Evolutionary conservation across 2,329 filamentous ascomycete genomes (phyloP), one percentile per base, ranked within the genome.

Genomic region (Fusarium verrucosum): DNA sequence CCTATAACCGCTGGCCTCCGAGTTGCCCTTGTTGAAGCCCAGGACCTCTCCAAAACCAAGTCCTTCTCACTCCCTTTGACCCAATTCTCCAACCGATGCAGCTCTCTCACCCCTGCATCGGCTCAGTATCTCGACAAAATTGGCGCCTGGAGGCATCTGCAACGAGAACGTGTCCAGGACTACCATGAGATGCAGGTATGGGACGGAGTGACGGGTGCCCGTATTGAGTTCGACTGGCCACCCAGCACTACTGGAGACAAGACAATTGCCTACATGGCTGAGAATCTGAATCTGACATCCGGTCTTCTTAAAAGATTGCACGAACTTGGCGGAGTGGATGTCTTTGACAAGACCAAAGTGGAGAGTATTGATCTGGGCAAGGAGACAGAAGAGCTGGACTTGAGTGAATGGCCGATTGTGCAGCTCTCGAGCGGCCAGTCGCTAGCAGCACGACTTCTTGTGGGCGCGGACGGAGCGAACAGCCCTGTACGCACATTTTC

Each of bases 151-250:
- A 74, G 83, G 8, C 88, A 96, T 73, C 81, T 97, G 60, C 85
- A 91, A 68, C 80, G 83, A 37, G 81, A 86, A 7, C 87, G 95
- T 28, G 87, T 95, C 30, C 94, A 97, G 79, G 85, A 89, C 1
- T 99, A 97, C 77, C 89, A 96, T 58, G 91, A 94, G 71, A 99
- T 99, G 95, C 91, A 97, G 76, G 95, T 98, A 28, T 99, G 96
- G 95, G 95, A 99, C 76, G 96, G 94, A 62, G 87, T 97, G 54
- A 92, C 91, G 36, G 93, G 88, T 58, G 92, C 93, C 32, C 87
- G 89, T 69, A 95, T 99, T 75, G 90, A 92, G 69, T 99, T 99
- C 76, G 91, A 95, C 78, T 91, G 89, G 89, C 78, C 78, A 20
- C 79, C 79, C 7, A 75, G 74, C 38, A 75, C 80, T 33, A 80